phyloP scores from a whole-genome alignment of 805 yeast species.

The Naumovozyma baii region DNA sequence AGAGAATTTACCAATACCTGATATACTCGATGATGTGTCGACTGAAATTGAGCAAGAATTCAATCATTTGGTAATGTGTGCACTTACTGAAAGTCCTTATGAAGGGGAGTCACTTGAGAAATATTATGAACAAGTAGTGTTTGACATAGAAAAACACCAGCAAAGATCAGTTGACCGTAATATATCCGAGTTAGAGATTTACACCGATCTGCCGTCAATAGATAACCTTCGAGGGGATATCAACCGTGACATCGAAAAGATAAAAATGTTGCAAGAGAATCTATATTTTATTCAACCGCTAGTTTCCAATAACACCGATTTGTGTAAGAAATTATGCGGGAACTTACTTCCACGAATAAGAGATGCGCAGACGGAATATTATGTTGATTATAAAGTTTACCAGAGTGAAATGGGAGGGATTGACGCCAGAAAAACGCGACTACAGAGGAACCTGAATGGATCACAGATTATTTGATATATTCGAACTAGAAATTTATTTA shows the following conservation, averaged over 20 bases:
- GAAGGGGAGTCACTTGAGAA: neutral
- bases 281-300: slow-evolving; percentile 12
- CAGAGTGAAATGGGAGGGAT: slow-evolving; percentile 13
- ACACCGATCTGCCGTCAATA: neutral
- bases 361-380: slow-evolving; percentile 15
- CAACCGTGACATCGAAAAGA: slow-evolving; percentile 4
- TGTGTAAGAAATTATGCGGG: slow-evolving; percentile 7
- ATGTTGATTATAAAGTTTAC: slow-evolving; percentile 14
- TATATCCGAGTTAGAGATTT: no score
- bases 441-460: neutral
- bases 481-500: no score
- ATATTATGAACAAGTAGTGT: neutral
- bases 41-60: slow-evolving; percentile 14
- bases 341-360: slow-evolving; percentile 13
- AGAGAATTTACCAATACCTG: slow-evolving; percentile 10
- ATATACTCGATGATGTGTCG: slow-evolving; percentile 11
- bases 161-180: no score
- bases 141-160: no score
- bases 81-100: neutral
- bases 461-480: no score
- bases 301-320: slow-evolving; percentile 6
- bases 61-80: slow-evolving; percentile 13
- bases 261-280: slow-evolving; percentile 3
- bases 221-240: slow-evolving; percentile 1
- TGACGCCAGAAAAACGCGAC: slow-evolving; percentile 5